These are phyloP conservation scores for Ambrosia hybrid DNA, from an alignment of 140 eudicot species.

Conservation along the genomic window DNA sequence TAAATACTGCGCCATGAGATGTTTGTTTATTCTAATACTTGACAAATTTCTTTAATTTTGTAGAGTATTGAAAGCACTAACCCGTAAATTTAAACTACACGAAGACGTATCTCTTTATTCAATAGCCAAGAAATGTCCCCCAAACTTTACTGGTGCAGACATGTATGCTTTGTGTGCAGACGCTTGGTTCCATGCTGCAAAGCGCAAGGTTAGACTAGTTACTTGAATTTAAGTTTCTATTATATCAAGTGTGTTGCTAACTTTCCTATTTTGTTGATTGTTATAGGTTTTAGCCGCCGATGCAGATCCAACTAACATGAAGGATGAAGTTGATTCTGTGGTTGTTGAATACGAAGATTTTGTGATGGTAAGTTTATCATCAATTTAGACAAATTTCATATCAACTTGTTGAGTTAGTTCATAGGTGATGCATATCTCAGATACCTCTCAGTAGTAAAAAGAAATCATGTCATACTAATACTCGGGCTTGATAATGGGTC, in stretches of 20 bases:
- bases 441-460: neutral
- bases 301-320: constrained; percentile 48
- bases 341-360: constrained; percentile 85
- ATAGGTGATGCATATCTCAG: constrained; percentile 13
- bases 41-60: constrained; percentile 7
- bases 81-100: constrained; percentile 86
- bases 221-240: neutral
- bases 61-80: constrained; percentile 90
- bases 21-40: constrained; percentile 19
- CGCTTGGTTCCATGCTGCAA: constrained; percentile 99
- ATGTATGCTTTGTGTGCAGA: constrained; percentile 99
- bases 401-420: constrained; percentile 11
- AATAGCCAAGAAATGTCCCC: constrained; percentile 84
- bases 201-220: constrained; percentile 61
- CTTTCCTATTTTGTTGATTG: constrained; percentile 1
- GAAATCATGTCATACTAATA: neutral
- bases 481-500: neutral
- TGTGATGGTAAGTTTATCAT: constrained; percentile 49
- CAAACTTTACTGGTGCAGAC: constrained; percentile 96
- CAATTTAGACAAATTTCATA: neutral
- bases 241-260: constrained; percentile 13
- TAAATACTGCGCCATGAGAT: neutral
- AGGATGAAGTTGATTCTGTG: constrained; percentile 58
- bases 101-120: constrained; percentile 76
- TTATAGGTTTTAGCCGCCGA: constrained; percentile 55